Conservation (phyloP, 192 early-diverging fungal genomes). For the Entomortierella beljakovae region DNA sequence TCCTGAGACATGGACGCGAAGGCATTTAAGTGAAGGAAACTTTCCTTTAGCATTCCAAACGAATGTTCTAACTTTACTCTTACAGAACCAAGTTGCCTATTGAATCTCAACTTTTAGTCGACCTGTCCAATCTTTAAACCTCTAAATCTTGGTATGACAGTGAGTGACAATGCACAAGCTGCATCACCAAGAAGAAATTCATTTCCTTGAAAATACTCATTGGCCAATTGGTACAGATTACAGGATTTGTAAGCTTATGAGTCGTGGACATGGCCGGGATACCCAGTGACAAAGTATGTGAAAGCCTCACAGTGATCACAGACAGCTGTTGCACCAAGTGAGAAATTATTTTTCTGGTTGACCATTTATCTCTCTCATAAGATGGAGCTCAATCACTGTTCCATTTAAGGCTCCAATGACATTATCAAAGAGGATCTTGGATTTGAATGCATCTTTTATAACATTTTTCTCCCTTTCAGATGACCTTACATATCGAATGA, state of each 20-base stretch:
- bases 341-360: constrained; percentile 4
- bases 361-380: not conserved
- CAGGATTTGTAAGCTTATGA: constrained; percentile 1
- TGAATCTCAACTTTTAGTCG: no score
- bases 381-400: not conserved
- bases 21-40: no score
- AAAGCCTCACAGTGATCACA: constrained; percentile 10
- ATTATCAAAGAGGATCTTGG: not conserved
- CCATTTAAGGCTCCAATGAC: not conserved
- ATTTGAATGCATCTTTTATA: not conserved
- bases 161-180: not conserved
- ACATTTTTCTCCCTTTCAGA: not conserved
- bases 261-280: constrained; percentile 13
- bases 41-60: no score
- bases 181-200: constrained; percentile 24
- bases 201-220: constrained; percentile 13
- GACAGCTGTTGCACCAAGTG: constrained; percentile 8
- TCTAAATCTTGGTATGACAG: constrained; percentile 15
- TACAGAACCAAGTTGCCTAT: no score
- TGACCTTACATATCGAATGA: not conserved
- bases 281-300: constrained; percentile 7
- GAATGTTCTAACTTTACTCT: no score
- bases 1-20: no score
- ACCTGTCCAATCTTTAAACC: no score
- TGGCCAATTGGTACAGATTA: not conserved